Evolutionary conservation across 768 basidiomycete species (phyloP), one percentile per base, ranked within the genome.

Genomic region (Boletus pseudo-olivaceus): DNA sequence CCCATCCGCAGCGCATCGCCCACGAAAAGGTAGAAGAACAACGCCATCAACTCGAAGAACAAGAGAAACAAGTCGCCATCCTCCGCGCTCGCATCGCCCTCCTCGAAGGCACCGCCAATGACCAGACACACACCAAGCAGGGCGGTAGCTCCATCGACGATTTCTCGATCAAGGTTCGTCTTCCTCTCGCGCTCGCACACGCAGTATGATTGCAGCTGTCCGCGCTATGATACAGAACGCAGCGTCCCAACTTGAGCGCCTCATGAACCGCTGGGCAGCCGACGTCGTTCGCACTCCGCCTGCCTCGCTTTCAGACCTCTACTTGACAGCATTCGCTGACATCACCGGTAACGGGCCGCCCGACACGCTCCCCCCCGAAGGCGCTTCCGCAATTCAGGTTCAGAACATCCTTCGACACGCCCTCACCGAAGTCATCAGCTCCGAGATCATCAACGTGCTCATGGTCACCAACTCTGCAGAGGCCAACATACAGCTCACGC

Each of bases 11-110:
- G 90, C 82, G 88, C 50, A 88, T 92, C 67, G 90, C 90, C 29
- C 90, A 93, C 75, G 86, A 92, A 70, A 91, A 88, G 69, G 90
- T 93, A 60, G 90, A 93, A 68, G 82, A 87, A 61, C 90, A 93
- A 66, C 76, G 90, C 11, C 65, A 64, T 12, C 89, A 93, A 64
- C 79, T 93, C 20, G 86, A 90, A 64, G 87, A 90, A 66, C 90
- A 92, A 67, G 91, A 93, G 59, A 77, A 82, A 58, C 89, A 92
- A 67, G 85, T 93, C 42, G 92, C 89, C 1, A 73, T 77, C 38
- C 78, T 93, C 27, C 77, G 87, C 41, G 78, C 78, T 2, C 82
- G 89, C 35, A 90, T 94, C 60, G 77, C 82, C 8, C 68, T 84
- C 7, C 77, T 93, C 45, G 90, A 94, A 70, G 92, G 90, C 12